phyloP scores from a whole-genome alignment of 257 asterid genomes.

The Penstemon newberryi region DNA sequence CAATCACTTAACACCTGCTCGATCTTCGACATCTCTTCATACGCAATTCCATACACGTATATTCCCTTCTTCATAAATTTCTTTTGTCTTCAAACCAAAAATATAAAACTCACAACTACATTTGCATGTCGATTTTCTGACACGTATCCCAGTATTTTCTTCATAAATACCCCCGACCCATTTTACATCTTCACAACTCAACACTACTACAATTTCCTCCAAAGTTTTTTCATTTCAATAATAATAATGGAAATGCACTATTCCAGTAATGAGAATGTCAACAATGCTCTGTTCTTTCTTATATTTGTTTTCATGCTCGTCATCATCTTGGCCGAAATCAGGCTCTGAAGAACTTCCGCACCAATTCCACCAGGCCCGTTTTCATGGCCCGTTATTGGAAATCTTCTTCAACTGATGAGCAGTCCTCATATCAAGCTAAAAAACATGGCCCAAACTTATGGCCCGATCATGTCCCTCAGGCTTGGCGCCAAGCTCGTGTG shows the following conservation, averaged over 20 bases:
- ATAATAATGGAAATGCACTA: neutral
- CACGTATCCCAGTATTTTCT: no score
- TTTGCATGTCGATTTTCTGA: neutral
- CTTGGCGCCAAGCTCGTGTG: neutral
- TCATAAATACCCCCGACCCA: no score
- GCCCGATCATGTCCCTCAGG: neutral
- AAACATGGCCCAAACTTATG: slow-evolving; percentile 10
- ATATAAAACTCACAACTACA: neutral
- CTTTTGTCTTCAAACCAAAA: neutral
- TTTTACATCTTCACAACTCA: no score
- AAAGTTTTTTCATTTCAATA: neutral
- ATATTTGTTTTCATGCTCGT: slow-evolving; percentile 13
- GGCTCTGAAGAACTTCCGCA: neutral
- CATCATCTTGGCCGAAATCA: neutral
- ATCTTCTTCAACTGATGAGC: slow-evolving; percentile 20
- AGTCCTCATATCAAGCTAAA: slow-evolving; percentile 20
- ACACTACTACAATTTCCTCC: no score
- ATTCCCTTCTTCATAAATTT: neutral
- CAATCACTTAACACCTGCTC: neutral
- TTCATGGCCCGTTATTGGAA: slow-evolving; percentile 34
- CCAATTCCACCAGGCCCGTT: slow-evolving; percentile 31
- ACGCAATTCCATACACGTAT: neutral
- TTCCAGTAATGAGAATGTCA: no score
- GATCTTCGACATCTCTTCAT: neutral
- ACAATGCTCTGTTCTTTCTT: neutral